Evolutionary conservation across 441 rosid genomes (phyloP).

Genomic region (Omphalea diandra): DNA sequence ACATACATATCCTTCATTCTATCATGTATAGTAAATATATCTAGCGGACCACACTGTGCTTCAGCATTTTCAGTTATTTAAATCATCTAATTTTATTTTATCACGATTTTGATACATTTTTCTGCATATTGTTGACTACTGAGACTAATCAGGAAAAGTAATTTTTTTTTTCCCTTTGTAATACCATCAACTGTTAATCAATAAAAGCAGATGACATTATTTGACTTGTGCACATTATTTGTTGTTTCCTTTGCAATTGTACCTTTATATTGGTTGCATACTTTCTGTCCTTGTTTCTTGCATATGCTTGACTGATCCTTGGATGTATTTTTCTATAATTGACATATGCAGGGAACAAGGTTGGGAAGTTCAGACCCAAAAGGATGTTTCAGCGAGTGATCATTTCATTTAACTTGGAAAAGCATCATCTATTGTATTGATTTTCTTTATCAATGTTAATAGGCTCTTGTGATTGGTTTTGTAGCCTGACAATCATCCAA

Average conservation of each 20-base stretch:
- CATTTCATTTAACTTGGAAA: conserved; percentile 21
- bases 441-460: conserved; percentile 14
- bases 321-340: conserved; percentile 14
- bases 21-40: neutral
- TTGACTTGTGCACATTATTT: conserved; percentile 7
- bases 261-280: too few species aligned
- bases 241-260: conserved; percentile 1
- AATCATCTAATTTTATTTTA: neutral
- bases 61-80: neutral
- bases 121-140: neutral
- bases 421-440: neutral
- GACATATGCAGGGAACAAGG: conserved; percentile 82
- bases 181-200: too few species aligned
- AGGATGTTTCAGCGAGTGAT: conserved; percentile 90
- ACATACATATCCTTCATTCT: neutral
- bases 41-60: neutral
- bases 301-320: conserved; percentile 12
- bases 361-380: conserved; percentile 99
- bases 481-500: neutral
- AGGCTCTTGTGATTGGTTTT: conserved; percentile 1
- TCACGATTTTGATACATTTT: neutral
- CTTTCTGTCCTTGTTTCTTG: neutral
- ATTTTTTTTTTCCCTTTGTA: too few species aligned
- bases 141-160: too few species aligned
- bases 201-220: neutral